Evolutionary conservation across 768 basidiomycete species (phyloP), one percentile per base, ranked within the genome.

Genomic region (Mycena belliarum): DNA sequence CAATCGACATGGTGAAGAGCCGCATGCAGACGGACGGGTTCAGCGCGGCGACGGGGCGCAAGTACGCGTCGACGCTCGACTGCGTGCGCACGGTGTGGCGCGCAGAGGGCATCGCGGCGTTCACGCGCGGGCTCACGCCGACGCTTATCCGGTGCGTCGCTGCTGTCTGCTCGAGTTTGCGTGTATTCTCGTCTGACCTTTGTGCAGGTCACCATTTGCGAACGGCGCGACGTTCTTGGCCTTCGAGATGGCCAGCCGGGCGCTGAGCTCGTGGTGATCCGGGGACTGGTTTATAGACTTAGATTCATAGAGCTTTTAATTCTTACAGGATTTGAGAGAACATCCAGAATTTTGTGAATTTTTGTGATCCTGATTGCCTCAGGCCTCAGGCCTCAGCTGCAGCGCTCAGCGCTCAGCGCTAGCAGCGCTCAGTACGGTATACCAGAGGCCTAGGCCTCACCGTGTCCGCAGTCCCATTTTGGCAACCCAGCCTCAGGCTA

Each of bases 181-280:
- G 14, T 14, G 29, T 6, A 32, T 7, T 32, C 29, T 32, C 29
- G 29, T 32, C 46, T 35, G 48, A 48, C 56, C 37, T 55, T 23
- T 38, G 59, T 45, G 8, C n/a, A 95, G 93, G 66, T 95, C 93
- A 3, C 95, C 95, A 1, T 96, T 97, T 66, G 95, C 95, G 12
- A 98, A 98, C 65, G 96, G 95, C 20, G 93, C 93, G 1, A 98
- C 96, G 0, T 98, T 98, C 81, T 83, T 96, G 55, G 95, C 93
- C 1, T 98, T 95, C 67, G 96, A 98, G 78, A 80, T 98, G 75
- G 93, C 92, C 42, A 93, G 85, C 74, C 82, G 94, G 44, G 61
- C 84, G 41, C 74, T 91, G 58, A 84, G 84, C 66, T 74, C 73
- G 32, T 62, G 61, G 52, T 67, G 41, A 63, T 41, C 33, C 48